phyloP scores from a whole-genome alignment of 1,284 basidiomycete genomes.

The Microbotryomycetes sp. region DNA sequence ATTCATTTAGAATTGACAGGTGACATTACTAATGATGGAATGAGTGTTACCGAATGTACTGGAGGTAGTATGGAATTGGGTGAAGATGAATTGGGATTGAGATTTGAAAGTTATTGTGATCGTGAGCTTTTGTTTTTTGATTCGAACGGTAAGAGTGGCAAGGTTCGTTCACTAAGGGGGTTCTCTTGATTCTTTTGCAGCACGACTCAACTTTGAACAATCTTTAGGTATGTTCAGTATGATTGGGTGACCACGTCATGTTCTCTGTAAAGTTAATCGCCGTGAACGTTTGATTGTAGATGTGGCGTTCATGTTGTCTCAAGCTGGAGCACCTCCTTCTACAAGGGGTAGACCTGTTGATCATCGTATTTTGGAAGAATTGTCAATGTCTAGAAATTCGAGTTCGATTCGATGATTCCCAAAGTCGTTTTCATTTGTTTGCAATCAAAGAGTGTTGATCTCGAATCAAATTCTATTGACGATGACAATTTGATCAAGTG shows the following conservation, averaged over 20 bases:
- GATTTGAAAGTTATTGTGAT: conserved; percentile 50
- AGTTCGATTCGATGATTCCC: too few species aligned
- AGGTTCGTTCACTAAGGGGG: neutral
- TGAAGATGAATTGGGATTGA: conserved; percentile 49
- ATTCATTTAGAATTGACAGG: conserved; percentile 95
- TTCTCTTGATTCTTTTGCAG: conserved; percentile 34
- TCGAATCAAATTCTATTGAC: too few species aligned
- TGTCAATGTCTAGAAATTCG: too few species aligned
- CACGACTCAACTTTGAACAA: conserved; percentile 52
- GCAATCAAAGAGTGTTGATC: too few species aligned
- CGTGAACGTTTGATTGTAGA: conserved; percentile 36
- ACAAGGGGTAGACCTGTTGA: neutral
- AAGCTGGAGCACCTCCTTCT: conserved; percentile 3
- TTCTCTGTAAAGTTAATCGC: neutral
- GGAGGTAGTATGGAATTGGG: conserved; percentile 54
- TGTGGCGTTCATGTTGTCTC: conserved; percentile 47
- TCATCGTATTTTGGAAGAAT: neutral
- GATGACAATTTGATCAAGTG: too few species aligned
- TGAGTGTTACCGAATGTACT: conserved; percentile 66
- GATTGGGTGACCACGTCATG: neutral
- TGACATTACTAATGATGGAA: conserved; percentile 85
- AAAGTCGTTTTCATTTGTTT: too few species aligned
- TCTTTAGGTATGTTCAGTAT: conserved; percentile 39
- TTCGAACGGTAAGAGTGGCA: neutral
- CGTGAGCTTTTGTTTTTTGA: conserved; percentile 34